A percentile compares a stretch with the other conserved stretches of the same genome.
Evolutionary conservation across 768 basidiomycete species (phyloP).

Genomic region (Russula olivacea): DNA sequence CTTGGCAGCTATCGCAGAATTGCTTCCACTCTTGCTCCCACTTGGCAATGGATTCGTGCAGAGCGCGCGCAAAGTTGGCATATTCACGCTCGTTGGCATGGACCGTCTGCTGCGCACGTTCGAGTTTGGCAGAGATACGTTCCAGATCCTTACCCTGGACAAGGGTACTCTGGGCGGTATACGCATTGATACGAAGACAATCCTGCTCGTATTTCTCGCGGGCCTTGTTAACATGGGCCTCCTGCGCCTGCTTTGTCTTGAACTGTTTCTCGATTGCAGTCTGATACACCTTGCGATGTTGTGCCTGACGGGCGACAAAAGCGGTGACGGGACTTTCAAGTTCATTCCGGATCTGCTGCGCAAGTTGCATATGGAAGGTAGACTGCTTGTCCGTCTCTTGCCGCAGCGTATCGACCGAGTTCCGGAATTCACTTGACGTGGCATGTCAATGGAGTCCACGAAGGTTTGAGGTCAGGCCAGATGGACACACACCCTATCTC

Average conservation of each 20-base stretch:
- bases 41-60: conserved; percentile 71
- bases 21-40: conserved; percentile 95
- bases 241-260: conserved; percentile 84
- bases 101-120: conserved; percentile 84
- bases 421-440: conserved; percentile 65
- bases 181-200: conserved; percentile 88
- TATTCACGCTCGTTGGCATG: conserved; percentile 90
- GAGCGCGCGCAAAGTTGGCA: conserved; percentile 71
- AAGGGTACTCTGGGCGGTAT: conserved; percentile 84
- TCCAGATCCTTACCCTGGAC: conserved; percentile 93
- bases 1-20: conserved; percentile 93
- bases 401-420: conserved; percentile 72
- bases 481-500: conserved; percentile 77
- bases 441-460: not conserved
- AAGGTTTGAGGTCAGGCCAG: not conserved
- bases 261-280: conserved; percentile 80
- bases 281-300: conserved; percentile 71
- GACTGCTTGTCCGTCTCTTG: conserved; percentile 83
- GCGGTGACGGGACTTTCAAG: conserved; percentile 60
- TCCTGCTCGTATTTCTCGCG: conserved; percentile 92
- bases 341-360: conserved; percentile 67
- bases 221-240: conserved; percentile 79
- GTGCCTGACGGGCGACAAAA: conserved; percentile 59
- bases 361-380: conserved; percentile 62
- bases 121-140: conserved; percentile 79